Evolutionary conservation across 176 grass and related monocot genomes (phyloP).

Genomic region (Thalia dealbata): DNA sequence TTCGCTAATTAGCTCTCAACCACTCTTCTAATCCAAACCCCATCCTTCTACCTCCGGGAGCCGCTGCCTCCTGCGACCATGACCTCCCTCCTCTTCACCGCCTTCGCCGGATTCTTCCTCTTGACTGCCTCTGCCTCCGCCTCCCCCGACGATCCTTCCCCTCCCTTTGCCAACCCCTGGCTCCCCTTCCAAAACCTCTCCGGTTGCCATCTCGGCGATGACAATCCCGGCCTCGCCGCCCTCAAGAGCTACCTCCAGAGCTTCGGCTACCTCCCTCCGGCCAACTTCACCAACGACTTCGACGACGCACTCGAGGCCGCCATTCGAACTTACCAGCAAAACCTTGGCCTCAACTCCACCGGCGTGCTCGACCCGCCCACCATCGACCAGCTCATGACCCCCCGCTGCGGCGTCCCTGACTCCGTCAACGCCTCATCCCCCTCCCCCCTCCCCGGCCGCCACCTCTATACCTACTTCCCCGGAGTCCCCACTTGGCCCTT

Average conservation of each 20-base stretch:
- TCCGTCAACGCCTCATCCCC: conserved; percentile 53
- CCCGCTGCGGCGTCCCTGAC: conserved; percentile 81
- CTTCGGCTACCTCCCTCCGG: conserved; percentile 68
- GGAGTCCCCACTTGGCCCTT: conserved; percentile 52
- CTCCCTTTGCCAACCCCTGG: conserved; percentile 52
- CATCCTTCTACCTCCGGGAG: too few relatives aligned
- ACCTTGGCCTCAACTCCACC: conserved; percentile 46
- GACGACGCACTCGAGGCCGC: conserved; percentile 50
- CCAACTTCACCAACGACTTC: conserved; percentile 51
- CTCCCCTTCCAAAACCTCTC: conserved; percentile 69
- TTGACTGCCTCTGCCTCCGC: neutral
- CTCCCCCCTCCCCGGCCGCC: conserved; percentile 25
- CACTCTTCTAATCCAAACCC: too few relatives aligned
- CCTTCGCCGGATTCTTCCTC: neutral
- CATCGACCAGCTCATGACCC: conserved; percentile 48
- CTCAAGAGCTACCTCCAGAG: conserved; percentile 57
- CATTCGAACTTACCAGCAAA: conserved; percentile 55
- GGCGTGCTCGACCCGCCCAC: conserved; percentile 53
- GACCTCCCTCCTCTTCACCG: conserved; percentile 17
- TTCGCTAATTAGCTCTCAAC: too few relatives aligned
- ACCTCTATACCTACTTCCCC: conserved; percentile 76
- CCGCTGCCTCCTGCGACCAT: conserved; percentile 8
- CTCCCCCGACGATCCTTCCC: neutral
- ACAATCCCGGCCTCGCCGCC: conserved; percentile 38
- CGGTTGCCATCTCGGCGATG: conserved; percentile 54